phyloP scores from a whole-genome alignment of 306 rosid species.

The Datisca glomerata region DNA sequence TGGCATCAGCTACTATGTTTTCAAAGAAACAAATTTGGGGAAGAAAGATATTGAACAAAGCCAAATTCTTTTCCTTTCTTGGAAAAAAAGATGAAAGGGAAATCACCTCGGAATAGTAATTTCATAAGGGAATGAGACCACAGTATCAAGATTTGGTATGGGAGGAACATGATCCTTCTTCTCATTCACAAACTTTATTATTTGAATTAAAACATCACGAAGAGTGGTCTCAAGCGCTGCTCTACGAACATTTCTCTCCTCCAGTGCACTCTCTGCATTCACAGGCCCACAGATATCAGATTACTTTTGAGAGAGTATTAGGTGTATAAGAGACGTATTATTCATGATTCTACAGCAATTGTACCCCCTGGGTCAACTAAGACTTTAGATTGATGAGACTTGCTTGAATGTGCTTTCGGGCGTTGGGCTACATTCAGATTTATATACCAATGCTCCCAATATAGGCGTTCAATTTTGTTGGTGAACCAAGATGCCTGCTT shows the following conservation, averaged over 20 bases:
- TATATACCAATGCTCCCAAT: conserved; percentile 98
- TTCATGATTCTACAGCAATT: conserved; percentile 9
- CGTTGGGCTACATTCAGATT: conserved; percentile 75
- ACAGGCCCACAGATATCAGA: conserved; percentile 10
- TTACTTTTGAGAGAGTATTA: conserved; percentile 4
- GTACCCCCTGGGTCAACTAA: conserved; percentile 69
- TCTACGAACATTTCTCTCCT: conserved; percentile 66
- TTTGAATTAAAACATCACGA: conserved; percentile 79
- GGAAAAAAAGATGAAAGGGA: too few species aligned
- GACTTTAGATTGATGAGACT: conserved; percentile 63
- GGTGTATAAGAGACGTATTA: conserved; percentile 1
- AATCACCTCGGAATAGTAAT: conserved; percentile 79
- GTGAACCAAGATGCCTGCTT: conserved; percentile 81
- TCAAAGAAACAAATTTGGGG: background rate
- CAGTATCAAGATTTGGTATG: conserved; percentile 67
- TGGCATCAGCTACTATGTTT: background rate
- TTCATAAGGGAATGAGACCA: conserved; percentile 70
- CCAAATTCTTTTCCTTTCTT: too few species aligned
- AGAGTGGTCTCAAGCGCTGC: conserved; percentile 79
- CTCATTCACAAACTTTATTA: conserved; percentile 90
- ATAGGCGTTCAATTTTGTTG: conserved; percentile 62
- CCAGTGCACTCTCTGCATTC: conserved; percentile 49
- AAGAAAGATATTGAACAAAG: conserved; percentile 3
- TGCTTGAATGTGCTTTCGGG: conserved; percentile 47
- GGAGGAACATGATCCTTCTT: conserved; percentile 96